Conservation (phyloP, 1,284 basidiomycete species). For the Sporisorium reilianum region DNA sequence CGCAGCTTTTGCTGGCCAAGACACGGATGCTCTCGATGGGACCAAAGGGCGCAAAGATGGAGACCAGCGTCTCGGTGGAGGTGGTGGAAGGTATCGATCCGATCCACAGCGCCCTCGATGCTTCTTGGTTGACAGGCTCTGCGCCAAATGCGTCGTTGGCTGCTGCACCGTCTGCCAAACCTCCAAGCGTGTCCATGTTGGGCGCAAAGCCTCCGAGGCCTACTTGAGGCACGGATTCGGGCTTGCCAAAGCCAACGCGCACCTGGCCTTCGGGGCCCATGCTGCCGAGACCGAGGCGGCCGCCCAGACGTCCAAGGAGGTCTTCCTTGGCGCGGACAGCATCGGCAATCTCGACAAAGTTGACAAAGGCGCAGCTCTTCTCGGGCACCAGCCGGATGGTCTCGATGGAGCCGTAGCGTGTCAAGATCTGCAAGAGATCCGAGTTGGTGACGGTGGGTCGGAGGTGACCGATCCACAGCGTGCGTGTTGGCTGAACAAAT, state of each 20-base stretch:
- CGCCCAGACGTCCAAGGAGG: constrained; percentile 90
- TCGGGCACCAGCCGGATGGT: constrained; percentile 91
- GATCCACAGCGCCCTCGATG: constrained; percentile 62
- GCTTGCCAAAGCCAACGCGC: constrained; percentile 96
- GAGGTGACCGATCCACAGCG: constrained; percentile 96
- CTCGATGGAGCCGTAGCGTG: constrained; percentile 95
- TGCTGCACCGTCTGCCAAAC: constrained; percentile 6
- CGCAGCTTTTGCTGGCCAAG: constrained; percentile 95
- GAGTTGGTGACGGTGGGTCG: constrained; percentile 92
- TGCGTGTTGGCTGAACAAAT: constrained; percentile 82
- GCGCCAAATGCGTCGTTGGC: constrained; percentile 22
- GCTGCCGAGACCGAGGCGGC: constrained; percentile 78
- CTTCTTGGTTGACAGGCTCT: constrained; percentile 34
- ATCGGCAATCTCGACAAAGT: constrained; percentile 93
- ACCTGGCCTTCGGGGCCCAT: constrained; percentile 77
- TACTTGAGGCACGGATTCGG: constrained; percentile 78
- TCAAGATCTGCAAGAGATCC: constrained; percentile 92
- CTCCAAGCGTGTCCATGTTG: constrained; percentile 6
- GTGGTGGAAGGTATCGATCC: constrained; percentile 59
- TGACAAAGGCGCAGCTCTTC: constrained; percentile 99
- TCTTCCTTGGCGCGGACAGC: constrained; percentile 96
- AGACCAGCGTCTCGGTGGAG: constrained; percentile 74
- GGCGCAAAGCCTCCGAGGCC: constrained; percentile 32
- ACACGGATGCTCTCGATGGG: constrained; percentile 96
- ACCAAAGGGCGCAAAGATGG: constrained; percentile 91